Evolutionary conservation across 257 asterid species (phyloP), one percentile per base, ranked within the genome.

Genomic region (Salvia rosmarinus): DNA sequence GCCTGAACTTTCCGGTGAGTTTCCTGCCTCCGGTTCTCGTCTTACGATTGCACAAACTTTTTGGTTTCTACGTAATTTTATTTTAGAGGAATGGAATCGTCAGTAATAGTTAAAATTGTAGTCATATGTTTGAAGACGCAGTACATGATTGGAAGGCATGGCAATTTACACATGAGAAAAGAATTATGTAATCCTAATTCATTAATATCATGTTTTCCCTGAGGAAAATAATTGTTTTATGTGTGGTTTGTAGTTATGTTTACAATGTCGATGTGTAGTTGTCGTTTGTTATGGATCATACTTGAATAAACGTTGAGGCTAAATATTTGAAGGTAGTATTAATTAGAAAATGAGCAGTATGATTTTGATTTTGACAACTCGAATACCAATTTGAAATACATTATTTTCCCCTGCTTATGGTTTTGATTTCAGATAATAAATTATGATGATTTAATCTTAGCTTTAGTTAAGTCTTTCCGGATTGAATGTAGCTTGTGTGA

Each of bases 1-100:
- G 28, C 67, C 79, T 58, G 89, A 90, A 63, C 61, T 81, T 42
- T 67, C 89, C 66, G 96, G 93, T 86, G 75, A 85, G 76, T 67
- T 75, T 46, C 52, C 58, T 57, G 42, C 64, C 52, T 52, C 30
- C 71, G 13, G 19, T 51, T 57, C 35, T 47, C 9, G 16, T 34
- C 11, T 6, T 55, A 25, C 21, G 14, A 7, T 73, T 7, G 42
- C 6, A 67, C 21, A 21, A 20, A 1, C 12, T 14, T 67, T 65
- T 20, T 7, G 44, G 17, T 44, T 11, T 57, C 47, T 51, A 44
- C 46, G 7, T 70, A 28, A 68, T 62, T 46, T 67, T 3, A 35
- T 58, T 62, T 5, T 9, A 21, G 57, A 23, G 23, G 64, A 57
- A 49, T 56, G 37, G 46, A 47, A 7, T 34, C 20, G 32, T 23